phyloP scores from a whole-genome alignment of 2,329 filamentous ascomycete species.

The Microsporum ferrugineum region DNA sequence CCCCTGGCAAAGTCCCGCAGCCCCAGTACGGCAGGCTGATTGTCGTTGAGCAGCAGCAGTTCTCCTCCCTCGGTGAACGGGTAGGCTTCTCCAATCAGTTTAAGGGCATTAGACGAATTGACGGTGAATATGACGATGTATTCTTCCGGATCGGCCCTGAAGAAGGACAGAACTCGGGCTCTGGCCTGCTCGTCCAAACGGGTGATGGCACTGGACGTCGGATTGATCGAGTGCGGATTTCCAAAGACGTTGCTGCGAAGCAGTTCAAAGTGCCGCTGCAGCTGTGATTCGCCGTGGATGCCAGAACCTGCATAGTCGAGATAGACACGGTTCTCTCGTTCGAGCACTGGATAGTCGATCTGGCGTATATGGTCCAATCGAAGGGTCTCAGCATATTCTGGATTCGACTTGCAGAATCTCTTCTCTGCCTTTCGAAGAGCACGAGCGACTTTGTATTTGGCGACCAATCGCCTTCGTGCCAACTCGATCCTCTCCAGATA shows the following conservation, averaged over 20 bases:
- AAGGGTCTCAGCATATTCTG: constrained; percentile 7
- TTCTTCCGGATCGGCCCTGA: constrained; percentile 47
- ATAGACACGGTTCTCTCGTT: constrained; percentile 9
- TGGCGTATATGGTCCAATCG: constrained; percentile 9
- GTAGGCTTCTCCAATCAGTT: constrained; percentile 40
- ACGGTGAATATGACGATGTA: constrained; percentile 53
- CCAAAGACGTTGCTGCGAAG: constrained; percentile 45
- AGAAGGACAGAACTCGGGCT: constrained; percentile 44
- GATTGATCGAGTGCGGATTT: constrained; percentile 49
- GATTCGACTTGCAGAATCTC: constrained; percentile 8
- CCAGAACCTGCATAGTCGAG: constrained; percentile 11
- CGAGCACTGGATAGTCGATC: constrained; percentile 7
- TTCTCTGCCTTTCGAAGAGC: constrained; percentile 5
- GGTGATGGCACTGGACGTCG: constrained; percentile 46
- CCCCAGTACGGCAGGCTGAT: constrained; percentile 52
- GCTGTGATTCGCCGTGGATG: constrained; percentile 11
- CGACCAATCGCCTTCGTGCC: not conserved
- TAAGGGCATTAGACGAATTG: constrained; percentile 52
- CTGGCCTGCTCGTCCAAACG: constrained; percentile 41
- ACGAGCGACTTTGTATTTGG: not conserved
- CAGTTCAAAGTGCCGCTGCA: constrained; percentile 10
- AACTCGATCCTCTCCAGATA: not conserved
- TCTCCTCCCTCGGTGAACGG: constrained; percentile 28
- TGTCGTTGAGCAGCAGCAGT: constrained; percentile 47
- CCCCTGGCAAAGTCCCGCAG: constrained; percentile 35